Evolutionary conservation across 2,329 filamentous ascomycete genomes (phyloP).

Genomic region (Colletotrichum limetticola): DNA sequence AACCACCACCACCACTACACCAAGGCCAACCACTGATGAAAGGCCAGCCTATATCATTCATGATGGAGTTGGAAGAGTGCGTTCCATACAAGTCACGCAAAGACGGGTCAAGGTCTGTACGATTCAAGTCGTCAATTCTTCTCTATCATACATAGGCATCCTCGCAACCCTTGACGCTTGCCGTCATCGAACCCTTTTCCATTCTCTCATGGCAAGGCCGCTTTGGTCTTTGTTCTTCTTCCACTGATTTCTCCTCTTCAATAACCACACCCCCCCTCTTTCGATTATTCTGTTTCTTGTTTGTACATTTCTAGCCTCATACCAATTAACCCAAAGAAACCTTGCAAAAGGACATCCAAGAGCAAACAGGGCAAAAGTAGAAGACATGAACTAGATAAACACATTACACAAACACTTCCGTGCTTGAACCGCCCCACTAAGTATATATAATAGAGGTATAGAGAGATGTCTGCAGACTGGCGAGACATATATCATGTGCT

Average conservation of each 20-base stretch:
- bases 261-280: not conserved
- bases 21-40: not conserved
- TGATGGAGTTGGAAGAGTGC: not conserved
- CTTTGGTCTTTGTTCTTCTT: not conserved
- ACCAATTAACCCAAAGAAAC: not conserved
- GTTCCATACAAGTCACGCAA: not conserved
- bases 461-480: constrained; percentile 6
- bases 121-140: constrained; percentile 28
- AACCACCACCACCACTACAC: too few relatives aligned
- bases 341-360: not conserved
- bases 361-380: not conserved
- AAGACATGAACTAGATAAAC: constrained; percentile 21
- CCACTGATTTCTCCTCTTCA: not conserved
- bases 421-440: constrained; percentile 15
- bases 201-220: not conserved
- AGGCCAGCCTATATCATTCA: not conserved
- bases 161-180: not conserved
- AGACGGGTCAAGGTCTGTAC: not conserved
- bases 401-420: constrained; percentile 27
- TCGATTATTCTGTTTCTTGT: not conserved
- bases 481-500: constrained; percentile 26
- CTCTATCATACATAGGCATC: constrained; percentile 3
- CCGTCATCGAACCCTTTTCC: not conserved
- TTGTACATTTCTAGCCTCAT: constrained; percentile 11
- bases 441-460: constrained; percentile 25